Conservation (phyloP, 768 basidiomycete species). For the Leccinum boreale region DNA sequence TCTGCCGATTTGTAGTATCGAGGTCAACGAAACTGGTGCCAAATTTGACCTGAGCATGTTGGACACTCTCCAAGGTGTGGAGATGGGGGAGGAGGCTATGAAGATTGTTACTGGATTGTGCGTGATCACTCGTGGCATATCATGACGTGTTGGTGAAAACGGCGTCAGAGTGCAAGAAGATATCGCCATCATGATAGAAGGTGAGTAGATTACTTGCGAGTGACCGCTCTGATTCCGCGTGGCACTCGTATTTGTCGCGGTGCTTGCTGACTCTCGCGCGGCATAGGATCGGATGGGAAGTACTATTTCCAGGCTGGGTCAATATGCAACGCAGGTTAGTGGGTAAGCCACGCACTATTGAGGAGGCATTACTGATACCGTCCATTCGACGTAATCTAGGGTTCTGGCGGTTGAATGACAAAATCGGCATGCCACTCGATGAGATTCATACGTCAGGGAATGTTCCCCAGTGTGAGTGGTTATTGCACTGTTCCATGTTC, state of each 20-base stretch:
- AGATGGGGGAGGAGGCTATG: conserved; percentile 50
- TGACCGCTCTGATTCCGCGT: conserved; percentile 5
- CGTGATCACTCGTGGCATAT: conserved; percentile 24
- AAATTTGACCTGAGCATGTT: conserved; percentile 48
- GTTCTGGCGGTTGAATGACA: conserved; percentile 74
- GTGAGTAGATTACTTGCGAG: conserved; percentile 30
- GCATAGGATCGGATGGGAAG: conserved; percentile 57
- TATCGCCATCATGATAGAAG: conserved; percentile 59
- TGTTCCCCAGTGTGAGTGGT: conserved; percentile 65
- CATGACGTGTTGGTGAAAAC: conserved; percentile 4
- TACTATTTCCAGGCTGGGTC: conserved; percentile 77
- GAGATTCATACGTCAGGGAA: conserved; percentile 69
- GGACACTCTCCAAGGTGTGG: conserved; percentile 15
- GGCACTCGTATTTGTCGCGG: conserved; percentile 11
- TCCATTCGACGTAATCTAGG: conserved; percentile 38
- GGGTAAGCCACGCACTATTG: not conserved
- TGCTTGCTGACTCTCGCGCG: conserved; percentile 18
- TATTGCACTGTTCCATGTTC: not conserved
- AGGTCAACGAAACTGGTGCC: conserved; percentile 44
- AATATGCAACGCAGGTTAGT: conserved; percentile 59
- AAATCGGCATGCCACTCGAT: conserved; percentile 68
- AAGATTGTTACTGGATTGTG: conserved; percentile 60
- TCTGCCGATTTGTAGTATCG: conserved; percentile 49
- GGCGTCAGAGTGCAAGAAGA: conserved; percentile 51
- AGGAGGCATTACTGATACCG: not conserved